These are phyloP conservation scores for Sanchytrium tribonematis DNA, from an alignment of 371 early-diverging fungal species.

Conservation along the genomic window DNA sequence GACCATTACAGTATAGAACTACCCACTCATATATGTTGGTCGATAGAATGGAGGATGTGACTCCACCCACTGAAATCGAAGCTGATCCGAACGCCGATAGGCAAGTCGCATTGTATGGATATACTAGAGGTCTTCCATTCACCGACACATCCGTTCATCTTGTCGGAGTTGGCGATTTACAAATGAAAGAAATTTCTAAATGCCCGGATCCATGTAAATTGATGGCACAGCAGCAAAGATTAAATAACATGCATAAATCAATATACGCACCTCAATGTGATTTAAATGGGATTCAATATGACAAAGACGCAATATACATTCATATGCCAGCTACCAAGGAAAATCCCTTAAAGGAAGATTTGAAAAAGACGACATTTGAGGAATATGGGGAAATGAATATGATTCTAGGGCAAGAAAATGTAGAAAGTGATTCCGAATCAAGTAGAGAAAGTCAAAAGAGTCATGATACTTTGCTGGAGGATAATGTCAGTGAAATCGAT, in stretches of 20 bases:
- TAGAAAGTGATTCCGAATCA: not conserved
- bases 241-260: constrained; percentile 7
- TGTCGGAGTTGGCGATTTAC: constrained; percentile 75
- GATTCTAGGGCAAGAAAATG: constrained; percentile 2
- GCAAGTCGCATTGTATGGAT: constrained; percentile 74
- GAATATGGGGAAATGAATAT: constrained; percentile 7
- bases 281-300: constrained; percentile 86
- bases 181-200: constrained; percentile 35
- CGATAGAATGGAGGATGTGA: constrained; percentile 86
- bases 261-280: constrained; percentile 95
- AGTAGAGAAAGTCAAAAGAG: not conserved
- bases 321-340: constrained; percentile 34
- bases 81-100: constrained; percentile 57
- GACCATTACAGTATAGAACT: constrained; percentile 84
- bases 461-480: constrained; percentile 6
- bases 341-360: not conserved
- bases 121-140: constrained; percentile 68
- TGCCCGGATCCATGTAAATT: constrained; percentile 41
- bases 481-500: constrained; percentile 34
- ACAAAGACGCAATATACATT: constrained; percentile 92
- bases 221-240: constrained; percentile 64
- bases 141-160: constrained; percentile 51
- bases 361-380: not conserved
- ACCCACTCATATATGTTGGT: constrained; percentile 78
- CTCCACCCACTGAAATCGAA: constrained; percentile 48